Base-by-base conservation (phyloP, 1,284 basidiomycete species). In the Coriolopsis trogii region DNA sequence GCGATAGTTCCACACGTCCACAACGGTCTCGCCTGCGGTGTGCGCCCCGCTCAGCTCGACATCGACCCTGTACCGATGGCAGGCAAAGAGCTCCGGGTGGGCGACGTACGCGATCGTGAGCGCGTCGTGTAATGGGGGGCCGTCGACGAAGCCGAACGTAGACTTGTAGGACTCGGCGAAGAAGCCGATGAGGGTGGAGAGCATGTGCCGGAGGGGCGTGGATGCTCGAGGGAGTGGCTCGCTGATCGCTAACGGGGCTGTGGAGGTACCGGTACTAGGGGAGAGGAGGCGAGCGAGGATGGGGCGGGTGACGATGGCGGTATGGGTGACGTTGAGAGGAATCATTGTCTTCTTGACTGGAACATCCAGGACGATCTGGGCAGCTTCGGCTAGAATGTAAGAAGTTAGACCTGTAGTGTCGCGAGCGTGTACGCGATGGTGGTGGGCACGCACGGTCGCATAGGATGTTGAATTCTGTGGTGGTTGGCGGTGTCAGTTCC, bases 301-400 rank as follows among this genome's bases (percentile, higher is more conserved):
- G 8, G 68, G 61, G 31, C 67, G 65, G 8, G 82, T 87, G 39
- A 90, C 81, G 58, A 93, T 88, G 1, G 87, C 89, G 2, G 81
- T 87, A 65, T 94, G 91, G 2, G 91, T 91, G 16, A 92, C 86
- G 61, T 94, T 93, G 58, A 94, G 79, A 0, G 91, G 90, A 13
- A 93, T 79, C 89, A 92, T 91, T 10, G 75, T 73, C 42, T 78
- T 79, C 58, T 73, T 75, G 12, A 83, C 61, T 1, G 79, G 77
- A 10, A 70, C 70, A 69, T 88, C 71, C 59, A 93, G 74, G 4
- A 93, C 86, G 46, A 93, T 91, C 60, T 91, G 88, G 1, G 86
- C 80, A 1, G 91, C 89, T 67, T 92, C 89, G 12, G 89, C 87
- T 90, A 58, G n/a, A 16, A 7, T 25, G 15, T 24, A 10, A 9